Percentiles rank a stretch among this genome's conserved stretches.
Evolutionary conservation across 495 filamentous ascomycete genomes (phyloP).

Genomic region (Annulohypoxylon bovei): DNA sequence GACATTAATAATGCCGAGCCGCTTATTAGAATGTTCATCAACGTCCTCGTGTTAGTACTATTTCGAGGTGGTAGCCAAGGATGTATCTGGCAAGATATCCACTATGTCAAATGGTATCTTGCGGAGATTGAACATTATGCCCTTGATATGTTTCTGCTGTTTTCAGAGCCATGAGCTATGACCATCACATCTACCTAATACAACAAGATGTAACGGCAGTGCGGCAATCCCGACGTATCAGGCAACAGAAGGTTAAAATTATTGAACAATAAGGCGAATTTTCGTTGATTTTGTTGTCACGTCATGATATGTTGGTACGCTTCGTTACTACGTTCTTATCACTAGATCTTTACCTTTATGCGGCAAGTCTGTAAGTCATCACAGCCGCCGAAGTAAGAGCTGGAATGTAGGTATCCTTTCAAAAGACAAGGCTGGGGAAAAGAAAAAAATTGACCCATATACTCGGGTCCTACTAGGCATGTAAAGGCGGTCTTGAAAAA

Average conservation of each 20-base stretch:
- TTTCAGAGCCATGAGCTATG: slow-evolving; percentile 25
- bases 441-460: slow-evolving; percentile 18
- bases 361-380: not conserved
- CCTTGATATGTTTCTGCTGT: slow-evolving; percentile 17
- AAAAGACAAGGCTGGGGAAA: slow-evolving; percentile 21
- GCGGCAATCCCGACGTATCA: slow-evolving; percentile 40
- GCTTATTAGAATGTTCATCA: slow-evolving; percentile 20
- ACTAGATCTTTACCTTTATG: not conserved
- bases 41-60: slow-evolving; percentile 34
- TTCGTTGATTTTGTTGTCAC: slow-evolving; percentile 25
- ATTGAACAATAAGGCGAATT: slow-evolving; percentile 18
- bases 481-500: slow-evolving; percentile 26
- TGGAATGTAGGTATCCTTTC: slow-evolving; percentile 1
- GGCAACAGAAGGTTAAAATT: slow-evolving; percentile 21
- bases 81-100: not conserved
- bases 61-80: slow-evolving; percentile 30
- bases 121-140: slow-evolving; percentile 30
- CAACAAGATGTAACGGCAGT: slow-evolving; percentile 46
- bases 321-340: not conserved
- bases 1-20: slow-evolving; percentile 15
- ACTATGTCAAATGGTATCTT: slow-evolving; percentile 22
- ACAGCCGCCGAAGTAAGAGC: slow-evolving; percentile 16
- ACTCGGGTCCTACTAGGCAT: slow-evolving; percentile 20
- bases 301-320: slow-evolving; percentile 12
- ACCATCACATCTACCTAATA: slow-evolving; percentile 31